Evolutionary conservation across 371 early-diverging fungal genomes (phyloP), one percentile per base, ranked within the genome.

Genomic region (Rhizopus microsporus): DNA sequence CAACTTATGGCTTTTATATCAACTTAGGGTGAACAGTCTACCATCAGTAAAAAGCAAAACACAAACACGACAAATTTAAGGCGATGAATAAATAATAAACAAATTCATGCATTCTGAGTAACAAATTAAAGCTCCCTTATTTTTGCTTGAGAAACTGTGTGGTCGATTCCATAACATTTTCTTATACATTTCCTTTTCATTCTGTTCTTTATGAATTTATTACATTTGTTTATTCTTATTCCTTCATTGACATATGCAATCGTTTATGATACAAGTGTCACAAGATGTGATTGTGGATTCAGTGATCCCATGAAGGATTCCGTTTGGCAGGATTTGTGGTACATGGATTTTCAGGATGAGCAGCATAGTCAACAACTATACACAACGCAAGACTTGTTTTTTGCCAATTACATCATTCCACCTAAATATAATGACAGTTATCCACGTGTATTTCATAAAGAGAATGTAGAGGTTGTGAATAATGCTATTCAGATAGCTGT

Each of bases 281-380:
- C 23, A 23, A 23, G 23, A 23, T 68, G 69, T 34, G 69, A 68
- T 48, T 68, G 69, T 51, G 78, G 78, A 8, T 78, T 71, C 35
- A 35, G 46, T 12, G 78, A 78, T 51, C 17, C 43, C 16, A 57
- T 60, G 38, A 53, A 49, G n/a, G 45, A 46, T 7, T 31, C 51
- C 7, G 46, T 53, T 9, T 78, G 78, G 75, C 45, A 59, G 10
- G 57, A 71, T 38, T 56, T 78, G 42, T 78, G 78, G 78, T 55
- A 78, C 34, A 64, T 72, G 15, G 56, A 69, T 44, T 74, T 70
- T 44, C 40, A 56, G 37, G 51, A 45, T 23, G 56, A 45, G 31
- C 42, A 31, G 1, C 16, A 52, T 16, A 32, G 16, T 29, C 5
- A 46, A 13, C 30, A 32, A 4, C n/a, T 63, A 16, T 57, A 59